A percentile compares a stretch with the other conserved stretches of the same genome.
phyloP scores from a whole-genome alignment of 441 rosid genomes.

The Theobroma grandiflorum region DNA sequence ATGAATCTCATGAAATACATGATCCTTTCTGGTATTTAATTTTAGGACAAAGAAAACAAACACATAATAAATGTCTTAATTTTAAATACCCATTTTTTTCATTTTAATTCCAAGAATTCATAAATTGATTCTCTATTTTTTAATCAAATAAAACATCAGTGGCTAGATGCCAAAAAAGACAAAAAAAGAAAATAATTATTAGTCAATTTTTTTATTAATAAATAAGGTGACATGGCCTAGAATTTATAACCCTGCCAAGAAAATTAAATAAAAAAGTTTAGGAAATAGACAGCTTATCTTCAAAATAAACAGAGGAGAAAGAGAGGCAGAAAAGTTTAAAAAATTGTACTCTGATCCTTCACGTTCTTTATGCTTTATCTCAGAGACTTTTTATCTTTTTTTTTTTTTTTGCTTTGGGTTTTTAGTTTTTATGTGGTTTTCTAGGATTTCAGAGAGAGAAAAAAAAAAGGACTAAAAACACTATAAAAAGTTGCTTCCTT shows the following conservation, averaged over 20 bases:
- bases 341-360: slow-evolving; percentile 44
- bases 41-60: not conserved
- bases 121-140: not conserved
- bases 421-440: slow-evolving; percentile 36
- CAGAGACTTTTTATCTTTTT: not conserved
- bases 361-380: slow-evolving; percentile 59
- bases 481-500: slow-evolving; percentile 27
- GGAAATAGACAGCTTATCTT: slow-evolving; percentile 15
- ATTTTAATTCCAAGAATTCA: not conserved
- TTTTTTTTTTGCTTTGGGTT: slow-evolving; percentile 31
- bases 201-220: not conserved
- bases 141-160: not conserved
- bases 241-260: not conserved
- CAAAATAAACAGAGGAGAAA: not conserved
- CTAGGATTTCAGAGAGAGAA: not conserved
- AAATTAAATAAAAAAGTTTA: not conserved
- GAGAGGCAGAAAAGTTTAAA: slow-evolving; percentile 16
- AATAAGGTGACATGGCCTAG: slow-evolving; percentile 8
- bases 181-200: not conserved
- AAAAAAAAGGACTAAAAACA: slow-evolving; percentile 9
- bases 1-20: not conserved
- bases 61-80: not conserved
- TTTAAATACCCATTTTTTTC: not conserved
- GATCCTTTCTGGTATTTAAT: not conserved
- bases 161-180: not conserved